Evolutionary conservation across 495 filamentous ascomycete genomes (phyloP).

Genomic region (Lasiosphaeria hispida): DNA sequence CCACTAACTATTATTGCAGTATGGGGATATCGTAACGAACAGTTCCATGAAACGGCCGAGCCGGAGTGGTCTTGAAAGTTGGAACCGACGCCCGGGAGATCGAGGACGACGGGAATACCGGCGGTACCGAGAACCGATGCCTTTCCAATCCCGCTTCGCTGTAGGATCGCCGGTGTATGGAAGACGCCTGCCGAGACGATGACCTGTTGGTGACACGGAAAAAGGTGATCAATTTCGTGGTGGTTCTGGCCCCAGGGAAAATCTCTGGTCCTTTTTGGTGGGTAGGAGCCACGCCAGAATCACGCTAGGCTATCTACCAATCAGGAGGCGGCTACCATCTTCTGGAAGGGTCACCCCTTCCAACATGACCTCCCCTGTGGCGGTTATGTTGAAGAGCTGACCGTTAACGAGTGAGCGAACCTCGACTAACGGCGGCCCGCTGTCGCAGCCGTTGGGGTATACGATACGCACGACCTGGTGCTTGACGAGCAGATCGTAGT

Average conservation of each 20-base stretch:
- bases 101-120: neutral
- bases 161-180: constrained; percentile 34
- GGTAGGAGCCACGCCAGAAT: too few relatives aligned
- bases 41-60: neutral
- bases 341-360: too few relatives aligned
- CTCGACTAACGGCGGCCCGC: constrained; percentile 19
- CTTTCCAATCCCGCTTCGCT: constrained; percentile 1
- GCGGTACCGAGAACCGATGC: neutral
- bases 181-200: constrained; percentile 49
- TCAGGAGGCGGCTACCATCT: too few relatives aligned
- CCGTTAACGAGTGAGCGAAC: constrained; percentile 1
- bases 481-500: too few relatives aligned
- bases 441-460: constrained; percentile 15
- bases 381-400: constrained; percentile 18
- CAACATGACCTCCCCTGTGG: constrained; percentile 46
- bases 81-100: constrained; percentile 2
- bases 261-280: too few relatives aligned
- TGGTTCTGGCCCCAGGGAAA: too few relatives aligned
- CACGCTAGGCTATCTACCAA: too few relatives aligned
- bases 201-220: too few relatives aligned
- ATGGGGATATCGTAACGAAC: too few relatives aligned
- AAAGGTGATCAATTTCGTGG: too few relatives aligned
- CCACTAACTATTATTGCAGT: too few relatives aligned
- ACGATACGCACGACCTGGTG: constrained; percentile 27
- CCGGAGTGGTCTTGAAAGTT: constrained; percentile 10